A percentile compares a stretch with the other conserved stretches of the same genome.
Evolutionary conservation across 2,329 filamentous ascomycete species (phyloP).

Genomic region (Xylariaceae sp.): DNA sequence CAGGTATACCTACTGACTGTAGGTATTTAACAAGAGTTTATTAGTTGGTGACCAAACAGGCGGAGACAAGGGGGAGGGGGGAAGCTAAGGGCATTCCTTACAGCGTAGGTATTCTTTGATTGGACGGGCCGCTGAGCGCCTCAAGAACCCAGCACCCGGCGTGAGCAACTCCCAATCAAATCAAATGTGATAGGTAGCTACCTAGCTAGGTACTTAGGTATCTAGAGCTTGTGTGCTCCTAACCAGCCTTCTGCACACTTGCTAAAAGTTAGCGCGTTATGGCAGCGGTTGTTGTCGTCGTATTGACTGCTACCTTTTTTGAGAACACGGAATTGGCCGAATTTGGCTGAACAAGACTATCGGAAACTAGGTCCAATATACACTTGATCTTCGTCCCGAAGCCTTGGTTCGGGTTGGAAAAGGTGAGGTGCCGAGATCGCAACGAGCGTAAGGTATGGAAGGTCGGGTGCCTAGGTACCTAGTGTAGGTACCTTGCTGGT

Average conservation of each 20-base stretch:
- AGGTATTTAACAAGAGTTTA: too few relatives aligned
- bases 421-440: too few relatives aligned
- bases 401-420: too few relatives aligned
- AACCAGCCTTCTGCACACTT: not conserved
- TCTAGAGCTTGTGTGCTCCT: not conserved
- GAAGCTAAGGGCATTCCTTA: too few relatives aligned
- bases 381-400: too few relatives aligned
- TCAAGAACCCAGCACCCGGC: conserved; percentile 21
- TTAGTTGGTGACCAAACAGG: not conserved
- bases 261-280: conserved; percentile 16
- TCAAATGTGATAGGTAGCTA: not conserved
- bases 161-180: conserved; percentile 20
- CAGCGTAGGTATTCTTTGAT: conserved; percentile 6
- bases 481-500: too few relatives aligned
- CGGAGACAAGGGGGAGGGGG: not conserved
- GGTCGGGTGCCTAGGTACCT: too few relatives aligned
- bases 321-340: not conserved
- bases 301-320: conserved; percentile 8
- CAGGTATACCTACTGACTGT: too few relatives aligned
- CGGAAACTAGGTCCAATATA: not conserved
- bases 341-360: not conserved
- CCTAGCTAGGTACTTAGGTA: too few relatives aligned
- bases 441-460: too few relatives aligned
- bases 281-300: conserved; percentile 1
- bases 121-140: conserved; percentile 19